Evolutionary conservation across 2,329 filamentous ascomycete genomes (phyloP).

Genomic region (Neoarthrinium moseri): DNA sequence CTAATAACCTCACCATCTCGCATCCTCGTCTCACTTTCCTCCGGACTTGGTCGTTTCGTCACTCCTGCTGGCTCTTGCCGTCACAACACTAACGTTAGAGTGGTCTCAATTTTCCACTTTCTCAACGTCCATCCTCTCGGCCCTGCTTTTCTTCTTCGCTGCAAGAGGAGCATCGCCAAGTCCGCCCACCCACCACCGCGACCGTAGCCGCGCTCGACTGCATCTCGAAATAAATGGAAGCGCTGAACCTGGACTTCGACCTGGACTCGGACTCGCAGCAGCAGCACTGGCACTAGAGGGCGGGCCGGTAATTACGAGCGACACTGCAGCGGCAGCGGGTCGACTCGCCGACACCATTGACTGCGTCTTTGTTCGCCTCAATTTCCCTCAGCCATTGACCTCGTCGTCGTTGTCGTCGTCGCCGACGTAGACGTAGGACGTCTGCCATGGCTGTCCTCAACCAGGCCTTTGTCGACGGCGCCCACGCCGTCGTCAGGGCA

Average conservation of each 20-base stretch:
- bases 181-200: neutral
- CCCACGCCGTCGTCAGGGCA: slow-evolving; percentile 34
- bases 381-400: neutral
- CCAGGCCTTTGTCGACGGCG: slow-evolving; percentile 34
- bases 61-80: neutral
- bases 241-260: too few species aligned
- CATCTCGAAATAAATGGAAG: slow-evolving; percentile 1
- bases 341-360: slow-evolving; percentile 7
- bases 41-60: neutral
- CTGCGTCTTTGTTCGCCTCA: neutral
- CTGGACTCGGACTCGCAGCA: too few species aligned
- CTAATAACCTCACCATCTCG: slow-evolving; percentile 5
- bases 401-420: slow-evolving; percentile 5
- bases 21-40: neutral
- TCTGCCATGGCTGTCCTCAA: slow-evolving; percentile 35
- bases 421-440: too few species aligned
- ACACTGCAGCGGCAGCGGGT: slow-evolving; percentile 7
- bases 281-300: slow-evolving; percentile 1
- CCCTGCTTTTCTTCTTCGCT: slow-evolving; percentile 6
- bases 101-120: neutral
- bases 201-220: neutral
- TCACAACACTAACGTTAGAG: neutral
- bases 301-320: slow-evolving; percentile 7
- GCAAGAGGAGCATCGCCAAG: neutral
- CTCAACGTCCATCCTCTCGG: neutral